These are phyloP conservation scores for Anethum foeniculum DNA, from an alignment of 140 eudicot species.

Conservation along the genomic window DNA sequence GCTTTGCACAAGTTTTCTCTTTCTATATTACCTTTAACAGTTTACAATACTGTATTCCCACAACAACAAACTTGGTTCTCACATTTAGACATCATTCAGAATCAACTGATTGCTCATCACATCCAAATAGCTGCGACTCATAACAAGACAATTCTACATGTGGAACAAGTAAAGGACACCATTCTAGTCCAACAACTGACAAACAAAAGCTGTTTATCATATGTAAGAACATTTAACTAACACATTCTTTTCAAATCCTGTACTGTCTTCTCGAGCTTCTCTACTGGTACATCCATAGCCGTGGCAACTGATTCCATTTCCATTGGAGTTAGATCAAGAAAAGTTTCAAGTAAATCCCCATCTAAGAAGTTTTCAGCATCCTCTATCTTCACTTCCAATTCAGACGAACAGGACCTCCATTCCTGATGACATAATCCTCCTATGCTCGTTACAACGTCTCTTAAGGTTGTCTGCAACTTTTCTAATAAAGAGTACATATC, in stretches of 20 bases:
- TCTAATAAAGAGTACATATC: conserved; percentile 75
- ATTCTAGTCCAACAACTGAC: neutral
- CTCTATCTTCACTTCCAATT: conserved; percentile 56
- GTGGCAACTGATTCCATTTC: conserved; percentile 76
- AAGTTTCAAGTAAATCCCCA: conserved; percentile 83
- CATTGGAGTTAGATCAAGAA: conserved; percentile 61
- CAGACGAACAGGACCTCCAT: conserved; percentile 74
- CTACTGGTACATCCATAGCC: conserved; percentile 65
- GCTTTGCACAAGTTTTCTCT: too few relatives aligned
- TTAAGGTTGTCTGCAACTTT: conserved; percentile 61
- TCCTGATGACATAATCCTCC: conserved; percentile 95
- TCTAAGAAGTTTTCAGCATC: conserved; percentile 64
- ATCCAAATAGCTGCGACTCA: too few relatives aligned
- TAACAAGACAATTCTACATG: too few relatives aligned
- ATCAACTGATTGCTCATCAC: too few relatives aligned
- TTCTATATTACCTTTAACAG: too few relatives aligned
- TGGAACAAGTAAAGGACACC: too few relatives aligned
- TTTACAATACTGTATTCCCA: too few relatives aligned
- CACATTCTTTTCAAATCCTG: conserved; percentile 87
- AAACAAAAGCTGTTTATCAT: too few relatives aligned
- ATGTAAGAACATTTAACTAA: too few relatives aligned
- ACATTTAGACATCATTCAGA: too few relatives aligned
- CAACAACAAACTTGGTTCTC: too few relatives aligned
- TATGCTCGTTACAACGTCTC: conserved; percentile 75
- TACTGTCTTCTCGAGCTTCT: conserved; percentile 81